Percentiles rank a stretch among this genome's conserved stretches.
Conservation (phyloP, 1,284 basidiomycete genomes). For the Ceratobasidium sp. region DNA sequence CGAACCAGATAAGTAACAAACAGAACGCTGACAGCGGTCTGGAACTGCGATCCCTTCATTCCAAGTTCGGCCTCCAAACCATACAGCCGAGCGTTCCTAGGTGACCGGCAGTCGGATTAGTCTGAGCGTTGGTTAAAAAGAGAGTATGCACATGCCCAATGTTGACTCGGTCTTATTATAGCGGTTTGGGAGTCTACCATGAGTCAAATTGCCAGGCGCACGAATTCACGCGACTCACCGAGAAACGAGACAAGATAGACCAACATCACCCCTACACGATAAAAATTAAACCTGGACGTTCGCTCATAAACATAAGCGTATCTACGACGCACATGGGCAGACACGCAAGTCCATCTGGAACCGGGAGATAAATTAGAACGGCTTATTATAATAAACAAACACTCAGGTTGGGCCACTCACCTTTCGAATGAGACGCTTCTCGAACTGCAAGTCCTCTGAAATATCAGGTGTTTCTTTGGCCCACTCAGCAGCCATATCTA, state of each 20-base stretch:
- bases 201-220: background rate
- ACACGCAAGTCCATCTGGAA: conserved; percentile 34
- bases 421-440: conserved; percentile 38
- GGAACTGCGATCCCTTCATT: conserved; percentile 45
- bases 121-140: background rate
- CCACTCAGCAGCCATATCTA: background rate
- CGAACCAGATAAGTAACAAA: conserved; percentile 49
- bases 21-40: conserved; percentile 47
- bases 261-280: conserved; percentile 45
- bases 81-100: conserved; percentile 49
- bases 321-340: conserved; percentile 33
- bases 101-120: background rate
- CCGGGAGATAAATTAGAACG: background rate
- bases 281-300: no score
- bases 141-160: conserved; percentile 31
- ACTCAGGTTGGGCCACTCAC: background rate
- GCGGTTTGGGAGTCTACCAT: background rate
- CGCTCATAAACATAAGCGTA: background rate
- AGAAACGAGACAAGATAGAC: conserved; percentile 49
- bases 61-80: conserved; percentile 48
- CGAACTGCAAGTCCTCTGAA: conserved; percentile 33
- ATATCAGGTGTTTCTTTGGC: background rate
- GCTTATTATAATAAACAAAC: background rate
- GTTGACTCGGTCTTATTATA: conserved; percentile 45
- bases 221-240: conserved; percentile 13